Percentiles rank a stretch among this genome's conserved stretches.
Evolutionary conservation across 1,284 basidiomycete genomes (phyloP).

Genomic region (Stygiomarasmius scandens): DNA sequence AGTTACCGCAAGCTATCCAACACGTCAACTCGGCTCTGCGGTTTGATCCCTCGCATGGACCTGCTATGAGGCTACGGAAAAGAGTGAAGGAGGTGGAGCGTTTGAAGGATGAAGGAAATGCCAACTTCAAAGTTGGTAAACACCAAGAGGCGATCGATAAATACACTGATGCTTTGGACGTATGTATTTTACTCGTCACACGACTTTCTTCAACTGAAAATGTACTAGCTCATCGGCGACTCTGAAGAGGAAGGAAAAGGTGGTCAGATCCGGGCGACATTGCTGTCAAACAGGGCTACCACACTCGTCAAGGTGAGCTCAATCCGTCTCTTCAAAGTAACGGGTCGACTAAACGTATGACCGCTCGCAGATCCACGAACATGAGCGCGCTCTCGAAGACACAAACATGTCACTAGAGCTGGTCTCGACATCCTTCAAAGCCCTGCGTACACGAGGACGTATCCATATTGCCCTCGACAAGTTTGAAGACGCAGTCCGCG

Average conservation of each 20-base stretch:
- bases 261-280: conserved; percentile 75
- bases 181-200: conserved; percentile 26
- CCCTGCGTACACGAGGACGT: conserved; percentile 82
- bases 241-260: conserved; percentile 70
- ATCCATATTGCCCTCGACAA: conserved; percentile 76
- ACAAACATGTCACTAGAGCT: conserved; percentile 35
- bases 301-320: conserved; percentile 69
- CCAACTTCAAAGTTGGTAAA: conserved; percentile 68
- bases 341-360: neutral
- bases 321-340: neutral
- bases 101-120: conserved; percentile 85
- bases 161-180: conserved; percentile 73
- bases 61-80: conserved; percentile 72
- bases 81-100: conserved; percentile 80
- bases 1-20: conserved; percentile 71
- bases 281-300: conserved; percentile 85
- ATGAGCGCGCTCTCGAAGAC: conserved; percentile 46
- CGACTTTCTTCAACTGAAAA: neutral
- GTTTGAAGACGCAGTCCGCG: conserved; percentile 72
- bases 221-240: conserved; percentile 57
- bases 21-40: conserved; percentile 78
- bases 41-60: conserved; percentile 77
- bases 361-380: conserved; percentile 53
- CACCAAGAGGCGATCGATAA: conserved; percentile 67
- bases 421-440: conserved; percentile 76